Conservation (phyloP, 2,329 filamentous ascomycete genomes). For the Beauveria pseudobassiana region DNA sequence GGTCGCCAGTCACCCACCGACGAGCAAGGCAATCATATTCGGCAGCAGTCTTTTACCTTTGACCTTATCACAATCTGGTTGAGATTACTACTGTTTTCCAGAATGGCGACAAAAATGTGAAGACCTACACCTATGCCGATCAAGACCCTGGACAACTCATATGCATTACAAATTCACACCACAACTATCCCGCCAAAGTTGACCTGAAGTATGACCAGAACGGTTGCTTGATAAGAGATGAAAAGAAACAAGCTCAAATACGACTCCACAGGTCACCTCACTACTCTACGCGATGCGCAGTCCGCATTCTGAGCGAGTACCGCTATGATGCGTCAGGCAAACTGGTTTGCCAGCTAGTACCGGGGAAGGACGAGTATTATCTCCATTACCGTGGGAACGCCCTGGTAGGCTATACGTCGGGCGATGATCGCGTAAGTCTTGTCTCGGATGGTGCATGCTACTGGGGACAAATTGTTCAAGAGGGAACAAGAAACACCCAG, state of each 20-base stretch:
- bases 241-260: background rate
- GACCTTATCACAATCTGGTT: background rate
- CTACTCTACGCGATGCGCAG: background rate
- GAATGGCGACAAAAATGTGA: background rate
- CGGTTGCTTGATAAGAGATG: background rate
- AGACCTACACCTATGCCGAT: background rate
- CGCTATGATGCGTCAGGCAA: background rate
- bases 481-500: too few relatives aligned
- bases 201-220: background rate
- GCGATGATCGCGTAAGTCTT: background rate
- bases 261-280: background rate
- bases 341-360: background rate
- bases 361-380: background rate
- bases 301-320: background rate
- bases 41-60: background rate
- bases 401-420: too few relatives aligned
- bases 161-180: background rate
- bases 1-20: background rate
- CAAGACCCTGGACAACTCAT: background rate
- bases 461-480: too few relatives aligned
- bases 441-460: too few relatives aligned
- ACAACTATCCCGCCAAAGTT: background rate
- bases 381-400: background rate
- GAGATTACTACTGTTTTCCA: background rate
- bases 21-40: background rate